phyloP scores from a whole-genome alignment of 1,284 basidiomycete genomes.

The Rhizoctonia solani region DNA sequence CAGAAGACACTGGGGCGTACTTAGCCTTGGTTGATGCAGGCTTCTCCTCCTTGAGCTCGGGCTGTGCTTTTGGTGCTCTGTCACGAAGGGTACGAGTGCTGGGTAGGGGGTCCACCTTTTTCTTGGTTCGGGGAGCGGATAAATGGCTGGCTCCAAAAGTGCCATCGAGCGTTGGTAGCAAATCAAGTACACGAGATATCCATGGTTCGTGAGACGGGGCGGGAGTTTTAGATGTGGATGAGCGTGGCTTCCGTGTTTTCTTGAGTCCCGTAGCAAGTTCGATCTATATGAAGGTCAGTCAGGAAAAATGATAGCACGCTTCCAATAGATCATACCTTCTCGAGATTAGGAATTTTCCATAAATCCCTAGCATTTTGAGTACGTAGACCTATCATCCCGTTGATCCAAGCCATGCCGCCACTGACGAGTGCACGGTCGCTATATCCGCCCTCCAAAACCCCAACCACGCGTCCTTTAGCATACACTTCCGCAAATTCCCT shows the following conservation, averaged over 20 bases:
- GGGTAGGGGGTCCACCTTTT: slow-evolving; percentile 38
- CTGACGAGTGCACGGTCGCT: slow-evolving; percentile 85
- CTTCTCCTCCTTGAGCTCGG: not conserved
- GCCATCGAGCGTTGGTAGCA: slow-evolving; percentile 52
- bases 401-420: slow-evolving; percentile 78
- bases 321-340: slow-evolving; percentile 54
- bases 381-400: slow-evolving; percentile 59
- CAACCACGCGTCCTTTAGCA: slow-evolving; percentile 74
- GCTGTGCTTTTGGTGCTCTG: slow-evolving; percentile 50
- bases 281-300: not conserved
- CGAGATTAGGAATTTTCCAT: slow-evolving; percentile 71
- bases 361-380: slow-evolving; percentile 49
- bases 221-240: slow-evolving; percentile 54
- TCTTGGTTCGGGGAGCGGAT: slow-evolving; percentile 40
- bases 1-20: slow-evolving; percentile 23
- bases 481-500: slow-evolving; percentile 67
- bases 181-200: slow-evolving; percentile 56
- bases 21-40: not conserved
- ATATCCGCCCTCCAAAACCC: slow-evolving; percentile 94
- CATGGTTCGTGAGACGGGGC: slow-evolving; percentile 53
- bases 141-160: slow-evolving; percentile 42
- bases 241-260: slow-evolving; percentile 61
- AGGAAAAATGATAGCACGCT: not conserved
- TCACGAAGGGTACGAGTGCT: slow-evolving; percentile 61
- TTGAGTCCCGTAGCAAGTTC: slow-evolving; percentile 64